phyloP scores from a whole-genome alignment of 306 rosid genomes.

The Ceratonia siliqua region DNA sequence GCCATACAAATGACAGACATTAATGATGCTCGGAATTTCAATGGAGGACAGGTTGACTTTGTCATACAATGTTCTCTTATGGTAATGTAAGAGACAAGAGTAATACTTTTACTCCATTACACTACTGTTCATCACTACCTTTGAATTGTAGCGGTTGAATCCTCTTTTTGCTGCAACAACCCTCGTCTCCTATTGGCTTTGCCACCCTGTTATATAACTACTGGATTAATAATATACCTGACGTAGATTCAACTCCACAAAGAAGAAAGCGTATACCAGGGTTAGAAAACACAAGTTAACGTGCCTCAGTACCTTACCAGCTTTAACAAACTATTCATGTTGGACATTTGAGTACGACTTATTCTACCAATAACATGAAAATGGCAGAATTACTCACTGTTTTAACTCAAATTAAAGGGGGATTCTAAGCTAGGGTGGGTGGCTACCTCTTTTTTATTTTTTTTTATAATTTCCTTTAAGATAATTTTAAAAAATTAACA shows the following conservation, averaged over 20 bases:
- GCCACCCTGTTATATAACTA: slow-evolving; percentile 66
- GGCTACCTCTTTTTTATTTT: no score
- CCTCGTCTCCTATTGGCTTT: slow-evolving; percentile 82
- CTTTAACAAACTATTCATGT: slow-evolving; percentile 23
- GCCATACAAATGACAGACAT: slow-evolving; percentile 8
- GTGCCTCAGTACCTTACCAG: background rate
- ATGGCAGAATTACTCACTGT: background rate
- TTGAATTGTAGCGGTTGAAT: slow-evolving; percentile 80
- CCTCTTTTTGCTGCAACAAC: slow-evolving; percentile 90
- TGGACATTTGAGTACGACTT: background rate
- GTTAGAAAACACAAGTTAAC: background rate
- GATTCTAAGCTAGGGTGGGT: no score
- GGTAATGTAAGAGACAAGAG: no score
- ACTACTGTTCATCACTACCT: slow-evolving; percentile 73
- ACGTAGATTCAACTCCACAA: background rate
- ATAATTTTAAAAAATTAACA: no score
- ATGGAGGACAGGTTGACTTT: background rate
- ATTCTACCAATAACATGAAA: slow-evolving; percentile 41
- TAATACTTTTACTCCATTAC: slow-evolving; percentile 43
- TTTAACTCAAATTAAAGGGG: no score
- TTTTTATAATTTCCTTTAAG: no score
- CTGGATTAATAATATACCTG: background rate
- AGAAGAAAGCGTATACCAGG: background rate
- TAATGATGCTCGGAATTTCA: background rate
- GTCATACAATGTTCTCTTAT: slow-evolving; percentile 26